Percentiles rank a stretch among this genome's conserved stretches.
Conservation (phyloP, 352 stramenopile genomes). For the Phytophthora quininea region DNA sequence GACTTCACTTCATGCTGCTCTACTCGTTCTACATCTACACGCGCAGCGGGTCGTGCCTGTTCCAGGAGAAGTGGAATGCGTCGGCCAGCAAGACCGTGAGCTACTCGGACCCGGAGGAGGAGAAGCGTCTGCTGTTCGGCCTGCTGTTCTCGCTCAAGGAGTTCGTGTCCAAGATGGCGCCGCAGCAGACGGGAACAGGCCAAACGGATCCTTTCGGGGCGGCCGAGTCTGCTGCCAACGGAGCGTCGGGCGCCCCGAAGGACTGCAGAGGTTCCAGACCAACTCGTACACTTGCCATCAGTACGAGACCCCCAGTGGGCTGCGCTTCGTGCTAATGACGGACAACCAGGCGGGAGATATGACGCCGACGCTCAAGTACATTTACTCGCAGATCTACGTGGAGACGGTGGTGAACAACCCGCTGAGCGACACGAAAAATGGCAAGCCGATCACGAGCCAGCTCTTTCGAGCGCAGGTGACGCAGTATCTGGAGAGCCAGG, state of each 20-base stretch:
- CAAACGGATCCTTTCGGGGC: slow-evolving; percentile 19
- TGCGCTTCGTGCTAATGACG: slow-evolving; percentile 92
- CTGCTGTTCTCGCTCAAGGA: slow-evolving; percentile 94
- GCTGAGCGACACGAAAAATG: slow-evolving; percentile 74
- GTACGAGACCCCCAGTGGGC: slow-evolving; percentile 89
- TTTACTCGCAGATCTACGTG: slow-evolving; percentile 91
- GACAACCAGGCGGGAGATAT: slow-evolving; percentile 89
- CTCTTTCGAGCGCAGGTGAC: slow-evolving; percentile 75
- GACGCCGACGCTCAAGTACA: slow-evolving; percentile 79
- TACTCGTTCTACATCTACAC: slow-evolving; percentile 95
- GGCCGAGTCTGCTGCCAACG: slow-evolving; percentile 20
- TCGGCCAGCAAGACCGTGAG: slow-evolving; percentile 65
- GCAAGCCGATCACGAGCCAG: slow-evolving; percentile 79
- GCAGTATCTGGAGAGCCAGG: slow-evolving; percentile 76
- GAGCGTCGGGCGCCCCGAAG: slow-evolving; percentile 35
- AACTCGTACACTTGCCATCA: slow-evolving; percentile 92
- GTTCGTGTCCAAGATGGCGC: slow-evolving; percentile 83
- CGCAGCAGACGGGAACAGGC: slow-evolving; percentile 21
- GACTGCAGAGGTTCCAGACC: slow-evolving; percentile 86
- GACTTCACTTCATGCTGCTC: slow-evolving; percentile 51
- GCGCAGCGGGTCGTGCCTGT: slow-evolving; percentile 86
- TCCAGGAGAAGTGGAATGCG: slow-evolving; percentile 90
- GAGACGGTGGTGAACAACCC: slow-evolving; percentile 92
- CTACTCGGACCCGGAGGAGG: slow-evolving; percentile 86
- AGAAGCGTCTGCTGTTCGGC: slow-evolving; percentile 92